Base-by-base conservation (phyloP, 768 basidiomycete species). In the Xerocomellus amylosporus region DNA sequence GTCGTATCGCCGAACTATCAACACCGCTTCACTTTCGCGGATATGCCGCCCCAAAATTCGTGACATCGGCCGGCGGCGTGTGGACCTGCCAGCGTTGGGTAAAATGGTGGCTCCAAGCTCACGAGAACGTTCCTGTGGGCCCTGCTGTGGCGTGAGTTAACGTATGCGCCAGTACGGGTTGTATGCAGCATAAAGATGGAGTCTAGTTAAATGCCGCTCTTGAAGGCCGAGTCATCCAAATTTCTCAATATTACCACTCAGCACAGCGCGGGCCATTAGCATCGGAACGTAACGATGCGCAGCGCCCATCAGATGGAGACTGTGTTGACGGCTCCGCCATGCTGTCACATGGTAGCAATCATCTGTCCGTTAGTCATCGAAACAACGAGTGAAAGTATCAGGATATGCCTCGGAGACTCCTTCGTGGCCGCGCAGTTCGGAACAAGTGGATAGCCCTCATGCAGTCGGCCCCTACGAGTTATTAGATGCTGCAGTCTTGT, bases 1-100 rank as follows among this genome's bases (percentile, higher is more conserved):
- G 28, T 51, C 24, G 8, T 63, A 71, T 61, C 56, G 46, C 65
- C 65, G 63, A 51, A 9, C 30, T 68, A 60, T 53, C 54, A 20
- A 43, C 63, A 49, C 52, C 39, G 19, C 34, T 56, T 43, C 54
- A 47, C 52, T 46, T 41, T 45, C 56, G 54, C 56, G 54, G 56
- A 59, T 65, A 59, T 63, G 52, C 65, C 44, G 41, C 58, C 56
- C 44, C 26, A 47, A 46, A 31, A 49, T 39, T 34, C 64, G 60
- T 68, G 64, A 42, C 63, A 67, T 64, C 46, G 48, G 20, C 44
- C 20, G 49, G 42, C 17, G 30, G 30, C 15, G 44, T 41, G 36
- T 31, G 34, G 38, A 49, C 51, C 41, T 56, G 51, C 33, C 31
- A 50, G 30, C 38, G 28, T 39, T 41, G 48, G 20, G 37, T 39